phyloP scores from a whole-genome alignment of 257 asterid species.

The Plectranthus barbatus region DNA sequence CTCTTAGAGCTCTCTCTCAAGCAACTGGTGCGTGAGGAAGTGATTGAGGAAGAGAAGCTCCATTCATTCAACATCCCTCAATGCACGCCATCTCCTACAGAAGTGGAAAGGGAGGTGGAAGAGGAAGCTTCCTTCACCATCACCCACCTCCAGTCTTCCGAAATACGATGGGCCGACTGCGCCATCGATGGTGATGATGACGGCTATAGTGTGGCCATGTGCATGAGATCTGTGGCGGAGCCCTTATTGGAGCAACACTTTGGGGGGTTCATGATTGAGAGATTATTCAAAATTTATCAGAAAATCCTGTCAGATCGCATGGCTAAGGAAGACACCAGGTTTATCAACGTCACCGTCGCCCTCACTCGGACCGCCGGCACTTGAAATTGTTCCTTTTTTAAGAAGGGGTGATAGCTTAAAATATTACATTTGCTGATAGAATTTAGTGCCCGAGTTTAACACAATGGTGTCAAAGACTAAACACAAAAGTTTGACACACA shows the following conservation, averaged over 20 bases:
- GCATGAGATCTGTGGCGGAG: too few relatives aligned
- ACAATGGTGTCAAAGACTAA: too few relatives aligned
- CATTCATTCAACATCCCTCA: too few relatives aligned
- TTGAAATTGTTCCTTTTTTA: too few relatives aligned
- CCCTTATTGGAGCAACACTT: slow-evolving; percentile 42
- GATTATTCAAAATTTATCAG: slow-evolving; percentile 25
- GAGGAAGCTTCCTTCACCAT: slow-evolving; percentile 47
- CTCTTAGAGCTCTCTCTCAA: too few relatives aligned
- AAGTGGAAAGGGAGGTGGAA: slow-evolving; percentile 30
- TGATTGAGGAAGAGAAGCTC: too few relatives aligned
- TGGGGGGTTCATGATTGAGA: slow-evolving; percentile 32
- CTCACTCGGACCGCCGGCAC: slow-evolving; percentile 16
- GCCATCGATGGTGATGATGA: slow-evolving; percentile 18
- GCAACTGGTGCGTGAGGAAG: too few relatives aligned
- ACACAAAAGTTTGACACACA: too few relatives aligned
- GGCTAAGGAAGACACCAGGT: too few relatives aligned
- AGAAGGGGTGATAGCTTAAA: too few relatives aligned
- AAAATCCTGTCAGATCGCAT: slow-evolving; percentile 16
- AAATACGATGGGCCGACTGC: slow-evolving; percentile 38
- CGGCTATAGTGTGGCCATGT: slow-evolving; percentile 44
- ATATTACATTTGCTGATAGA: too few relatives aligned
- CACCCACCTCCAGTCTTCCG: slow-evolving; percentile 25
- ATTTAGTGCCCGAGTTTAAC: too few relatives aligned
- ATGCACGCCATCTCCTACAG: slow-evolving; percentile 43
- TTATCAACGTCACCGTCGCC: slow-evolving; percentile 33